phyloP scores from a whole-genome alignment of 192 early-diverging fungal genomes.

The Coemansia sp. region DNA sequence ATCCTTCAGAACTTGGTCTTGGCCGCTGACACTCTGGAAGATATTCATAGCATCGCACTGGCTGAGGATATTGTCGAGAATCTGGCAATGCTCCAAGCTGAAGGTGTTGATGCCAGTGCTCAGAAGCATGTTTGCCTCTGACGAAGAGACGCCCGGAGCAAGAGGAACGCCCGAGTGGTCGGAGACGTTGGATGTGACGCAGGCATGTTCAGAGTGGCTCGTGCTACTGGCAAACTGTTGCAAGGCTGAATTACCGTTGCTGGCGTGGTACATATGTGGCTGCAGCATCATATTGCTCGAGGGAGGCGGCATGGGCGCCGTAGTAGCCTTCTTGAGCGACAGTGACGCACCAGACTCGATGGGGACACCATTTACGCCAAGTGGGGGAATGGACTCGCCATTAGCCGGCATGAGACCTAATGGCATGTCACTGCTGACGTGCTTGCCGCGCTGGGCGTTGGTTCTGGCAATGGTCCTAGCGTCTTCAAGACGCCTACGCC shows the following conservation, averaged over 20 bases:
- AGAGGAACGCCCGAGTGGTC: not conserved
- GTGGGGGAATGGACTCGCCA: not conserved
- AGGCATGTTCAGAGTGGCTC: not conserved
- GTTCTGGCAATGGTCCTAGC: slow-evolving; percentile 51
- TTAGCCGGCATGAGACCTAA: not conserved
- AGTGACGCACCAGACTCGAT: not conserved
- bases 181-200: not conserved
- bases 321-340: not conserved
- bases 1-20: not conserved
- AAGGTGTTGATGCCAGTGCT: not conserved
- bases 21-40: not conserved
- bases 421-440: slow-evolving; percentile 4
- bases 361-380: not conserved
- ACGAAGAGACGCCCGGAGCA: not conserved
- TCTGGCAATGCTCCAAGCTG: not conserved
- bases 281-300: not conserved
- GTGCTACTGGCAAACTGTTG: not conserved
- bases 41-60: slow-evolving; percentile 3
- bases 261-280: slow-evolving; percentile 2
- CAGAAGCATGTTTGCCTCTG: not conserved
- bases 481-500: slow-evolving; percentile 48
- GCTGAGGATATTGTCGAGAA: not conserved
- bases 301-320: not conserved
- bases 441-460: slow-evolving; percentile 35
- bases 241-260: slow-evolving; percentile 5